Conservation (phyloP, 345 rosid species). For the Nasturtium officinale region DNA sequence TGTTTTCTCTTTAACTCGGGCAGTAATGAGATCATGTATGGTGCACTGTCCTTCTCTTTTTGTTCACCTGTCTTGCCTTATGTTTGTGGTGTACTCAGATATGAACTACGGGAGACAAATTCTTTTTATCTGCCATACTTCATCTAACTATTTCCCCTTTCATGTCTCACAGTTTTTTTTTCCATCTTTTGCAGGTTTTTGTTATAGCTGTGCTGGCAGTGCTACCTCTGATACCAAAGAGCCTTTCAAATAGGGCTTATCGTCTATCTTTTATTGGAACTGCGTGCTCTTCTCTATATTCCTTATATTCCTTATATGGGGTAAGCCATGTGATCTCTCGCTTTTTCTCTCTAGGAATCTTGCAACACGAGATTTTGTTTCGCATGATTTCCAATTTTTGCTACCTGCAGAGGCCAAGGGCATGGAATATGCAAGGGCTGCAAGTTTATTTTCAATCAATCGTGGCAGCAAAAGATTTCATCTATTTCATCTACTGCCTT, state of each 20-base stretch:
- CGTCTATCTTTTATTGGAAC: conserved; percentile 95
- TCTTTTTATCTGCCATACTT: not conserved
- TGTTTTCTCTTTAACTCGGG: conserved; percentile 5
- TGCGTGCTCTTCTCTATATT: conserved; percentile 76
- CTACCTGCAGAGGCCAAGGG: conserved; percentile 75
- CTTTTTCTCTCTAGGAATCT: conserved; percentile 23
- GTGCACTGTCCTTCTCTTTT: not conserved
- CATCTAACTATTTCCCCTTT: not conserved
- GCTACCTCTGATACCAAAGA: conserved; percentile 71
- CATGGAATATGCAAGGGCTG: conserved; percentile 86
- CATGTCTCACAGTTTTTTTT: not conserved
- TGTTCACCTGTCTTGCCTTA: not conserved
- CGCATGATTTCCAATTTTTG: conserved; percentile 7
- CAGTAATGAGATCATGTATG: not conserved
- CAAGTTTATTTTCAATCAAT: conserved; percentile 84
- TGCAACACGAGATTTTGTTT: conserved; percentile 19
- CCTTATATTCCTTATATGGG: conserved; percentile 89
- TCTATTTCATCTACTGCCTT: conserved; percentile 88
- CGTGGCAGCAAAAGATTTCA: conserved; percentile 86
- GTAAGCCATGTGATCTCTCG: conserved; percentile 46
- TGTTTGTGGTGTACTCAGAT: conserved; percentile 6
- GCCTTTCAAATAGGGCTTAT: conserved; percentile 80
- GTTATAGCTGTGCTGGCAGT: conserved; percentile 89
- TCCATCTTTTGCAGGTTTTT: conserved; percentile 67
- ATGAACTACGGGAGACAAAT: not conserved